Evolutionary conservation across 768 basidiomycete genomes (phyloP), one percentile per base, ranked within the genome.

Genomic region (Kwoniella newhampshirensis): DNA sequence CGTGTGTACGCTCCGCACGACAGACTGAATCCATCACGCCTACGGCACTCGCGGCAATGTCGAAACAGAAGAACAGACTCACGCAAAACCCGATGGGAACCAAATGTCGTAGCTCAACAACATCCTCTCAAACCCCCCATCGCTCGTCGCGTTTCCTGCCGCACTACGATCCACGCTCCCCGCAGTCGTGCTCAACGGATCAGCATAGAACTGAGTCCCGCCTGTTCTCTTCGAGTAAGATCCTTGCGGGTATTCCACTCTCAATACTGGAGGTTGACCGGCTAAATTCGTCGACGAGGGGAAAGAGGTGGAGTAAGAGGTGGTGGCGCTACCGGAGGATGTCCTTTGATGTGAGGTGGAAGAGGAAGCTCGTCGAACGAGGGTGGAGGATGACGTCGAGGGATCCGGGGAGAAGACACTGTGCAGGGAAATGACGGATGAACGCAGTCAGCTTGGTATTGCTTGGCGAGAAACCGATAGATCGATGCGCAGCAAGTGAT

Each of bases 61-160:
- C 21, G 17, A 44, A 39, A 20, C n/a, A n/a, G 17, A 37, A 39
- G 21, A 25, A 6, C 25, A 6, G 13, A 68, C 67, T 63, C 64
- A 68, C 50, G 86, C 80, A 62, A 90, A 93, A 59, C 84, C 82
- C 0, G 51, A 58, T 0, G 87, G 87, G 68, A 94, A 90, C 75
- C 85, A 91, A 9, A 89, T 84, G 70, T 83, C 84, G 71, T 91
- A 93, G 32, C 52, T 57, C 57, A 73, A 41, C 44, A 73, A 39
- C 64, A 73, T 66, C 39, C 66, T 21, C 63, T 70, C 68, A 55
- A 64, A 70, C 17, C 60, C 51, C 6, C 60, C 68, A 52, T 57
- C 47, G 6, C 55, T 64, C 8, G 35, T 55, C 4, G 56, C 30
- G 35, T 56, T 59, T 3, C 54, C 59, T 13, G 51, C 32, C 1